Conservation (phyloP, 495 filamentous ascomycete genomes). For the Lindgomyces ingoldianus region DNA sequence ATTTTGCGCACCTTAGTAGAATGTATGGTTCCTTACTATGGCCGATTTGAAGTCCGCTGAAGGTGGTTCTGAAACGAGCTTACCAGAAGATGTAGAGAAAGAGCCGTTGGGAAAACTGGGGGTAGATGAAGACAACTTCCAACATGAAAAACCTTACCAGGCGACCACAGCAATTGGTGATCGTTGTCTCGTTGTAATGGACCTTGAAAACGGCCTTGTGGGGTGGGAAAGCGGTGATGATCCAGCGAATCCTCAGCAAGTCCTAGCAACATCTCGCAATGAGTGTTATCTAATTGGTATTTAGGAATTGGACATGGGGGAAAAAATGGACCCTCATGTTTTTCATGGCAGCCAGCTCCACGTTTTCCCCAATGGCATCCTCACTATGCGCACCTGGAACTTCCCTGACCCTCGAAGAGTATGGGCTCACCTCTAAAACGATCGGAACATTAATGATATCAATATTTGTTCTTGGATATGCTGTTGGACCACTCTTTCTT, state of each 20-base stretch:
- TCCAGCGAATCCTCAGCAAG: slow-evolving; percentile 25
- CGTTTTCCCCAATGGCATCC: slow-evolving; percentile 27
- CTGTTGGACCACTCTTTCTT: slow-evolving; percentile 32
- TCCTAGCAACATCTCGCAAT: neutral
- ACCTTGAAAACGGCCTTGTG: slow-evolving; percentile 30
- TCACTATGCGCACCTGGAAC: slow-evolving; percentile 28
- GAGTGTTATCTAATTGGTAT: neutral
- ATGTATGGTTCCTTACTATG: neutral
- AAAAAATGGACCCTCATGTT: slow-evolving; percentile 29
- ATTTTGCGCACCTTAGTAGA: too few relatives aligned
- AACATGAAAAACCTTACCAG: neutral
- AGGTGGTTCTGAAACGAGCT: slow-evolving; percentile 16
- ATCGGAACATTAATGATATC: slow-evolving; percentile 30
- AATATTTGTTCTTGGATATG: slow-evolving; percentile 32
- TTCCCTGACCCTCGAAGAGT: slow-evolving; percentile 27
- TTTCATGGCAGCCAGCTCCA: slow-evolving; percentile 13
- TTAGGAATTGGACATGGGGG: slow-evolving; percentile 21
- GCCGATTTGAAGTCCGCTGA: neutral
- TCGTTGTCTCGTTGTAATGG: slow-evolving; percentile 25
- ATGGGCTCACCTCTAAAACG: slow-evolving; percentile 18
- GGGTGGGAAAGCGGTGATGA: slow-evolving; percentile 30
- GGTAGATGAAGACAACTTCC: neutral
- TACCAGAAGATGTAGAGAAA: slow-evolving; percentile 10
- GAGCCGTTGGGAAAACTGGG: neutral
- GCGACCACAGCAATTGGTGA: slow-evolving; percentile 1